A percentile compares a stretch with the other conserved stretches of the same genome.
Conservation (phyloP, 108 stramenopile species). For the Nannochloropsis oceanica region DNA sequence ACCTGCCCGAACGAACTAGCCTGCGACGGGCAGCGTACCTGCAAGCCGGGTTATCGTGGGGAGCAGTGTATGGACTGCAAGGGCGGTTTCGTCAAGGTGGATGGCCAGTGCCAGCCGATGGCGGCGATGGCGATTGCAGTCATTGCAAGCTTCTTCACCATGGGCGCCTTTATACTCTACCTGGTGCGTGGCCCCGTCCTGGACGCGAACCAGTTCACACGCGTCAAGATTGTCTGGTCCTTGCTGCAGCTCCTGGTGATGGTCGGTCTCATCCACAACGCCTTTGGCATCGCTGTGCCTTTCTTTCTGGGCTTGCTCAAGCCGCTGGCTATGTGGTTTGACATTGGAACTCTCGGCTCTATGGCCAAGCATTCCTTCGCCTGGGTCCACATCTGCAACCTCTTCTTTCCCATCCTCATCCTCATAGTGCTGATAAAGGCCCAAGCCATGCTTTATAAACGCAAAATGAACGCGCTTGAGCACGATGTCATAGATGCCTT, state of each 20-base stretch:
- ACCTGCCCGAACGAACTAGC: not conserved
- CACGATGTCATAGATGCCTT: not conserved
- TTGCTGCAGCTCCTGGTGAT: not conserved
- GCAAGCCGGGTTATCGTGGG: not conserved
- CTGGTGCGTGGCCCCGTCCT: not conserved
- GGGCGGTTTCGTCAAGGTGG: not conserved
- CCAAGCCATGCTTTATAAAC: not conserved
- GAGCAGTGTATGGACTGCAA: not conserved
- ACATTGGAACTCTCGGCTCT: not conserved
- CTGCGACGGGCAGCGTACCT: not conserved
- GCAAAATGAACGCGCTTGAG: not conserved
- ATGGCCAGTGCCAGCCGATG: not conserved
- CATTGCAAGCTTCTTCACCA: not conserved
- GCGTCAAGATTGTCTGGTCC: not conserved
- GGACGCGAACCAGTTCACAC: not conserved
- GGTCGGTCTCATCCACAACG: not conserved
- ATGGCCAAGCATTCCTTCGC: not conserved
- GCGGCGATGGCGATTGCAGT: not conserved
- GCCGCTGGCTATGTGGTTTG: not conserved
- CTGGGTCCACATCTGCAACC: not conserved
- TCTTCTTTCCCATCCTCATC: not conserved
- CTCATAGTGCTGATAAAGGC: not conserved
- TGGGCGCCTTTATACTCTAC: not conserved
- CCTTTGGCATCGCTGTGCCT: not conserved
- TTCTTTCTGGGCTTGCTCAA: not conserved